Base-by-base conservation (phyloP, 78 protist genomes). In the Dictyostelium brefeldianum region DNA sequence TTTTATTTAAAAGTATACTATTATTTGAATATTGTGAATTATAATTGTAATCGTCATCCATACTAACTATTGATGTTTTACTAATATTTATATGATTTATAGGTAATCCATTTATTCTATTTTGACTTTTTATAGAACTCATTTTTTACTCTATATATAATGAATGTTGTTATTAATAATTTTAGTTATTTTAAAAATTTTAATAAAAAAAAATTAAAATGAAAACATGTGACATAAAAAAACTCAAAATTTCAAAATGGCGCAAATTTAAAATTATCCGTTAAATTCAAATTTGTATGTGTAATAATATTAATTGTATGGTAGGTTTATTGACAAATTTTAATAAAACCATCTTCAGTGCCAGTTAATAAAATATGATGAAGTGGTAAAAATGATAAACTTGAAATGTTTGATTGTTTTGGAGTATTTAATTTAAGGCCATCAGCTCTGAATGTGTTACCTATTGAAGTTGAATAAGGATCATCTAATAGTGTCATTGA, bases 281-380 rank as follows among this genome's bases (percentile, higher is more conserved):
- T n/a, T n/a, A n/a, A n/a, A n/a, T n/a, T n/a, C n/a, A 36, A 36
- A 36, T 36, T 36, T 36, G 43, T 36, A 36, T 36, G 43, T 36
- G n/a, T n/a, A n/a, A n/a, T 54, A 20, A 20, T 56, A 18, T 62
- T 62, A 7, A 25, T 25, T 67, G 14, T n/a, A n/a, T n/a, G n/a
- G n/a, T n/a, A n/a, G n/a, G 0, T 31, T 67, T 67, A 67, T 67
- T 67, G 75, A 31, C 43, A 67, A 67, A 31, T 31, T 67, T 67
- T 67, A 73, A 73, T 73, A 46, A n/a, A 47, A 51, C 93, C 93
- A 77, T 87, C 93, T 50, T 87, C 93, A 48, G 75, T 77, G 1
- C 93, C 93, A 64, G 67, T 41, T 31, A 87, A 77, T 53, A 87
- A 47, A 18, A 87, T 4, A 77, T 87, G 93, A 50, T 87, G 93